Base-by-base conservation (phyloP, 2,329 filamentous ascomycete species). In the Alternaria brassicicola region DNA sequence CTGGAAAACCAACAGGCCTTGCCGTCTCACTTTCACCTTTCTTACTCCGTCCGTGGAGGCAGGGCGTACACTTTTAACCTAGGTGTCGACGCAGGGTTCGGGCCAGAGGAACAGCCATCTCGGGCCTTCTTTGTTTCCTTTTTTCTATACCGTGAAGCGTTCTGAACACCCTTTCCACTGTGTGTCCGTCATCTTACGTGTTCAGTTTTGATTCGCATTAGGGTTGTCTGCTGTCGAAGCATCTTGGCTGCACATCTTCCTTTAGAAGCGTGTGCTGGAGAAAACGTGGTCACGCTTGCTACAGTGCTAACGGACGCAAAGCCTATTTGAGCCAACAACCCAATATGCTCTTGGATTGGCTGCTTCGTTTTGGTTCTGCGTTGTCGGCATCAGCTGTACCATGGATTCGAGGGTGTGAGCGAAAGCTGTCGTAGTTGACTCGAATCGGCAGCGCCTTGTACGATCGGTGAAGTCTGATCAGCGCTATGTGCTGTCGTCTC, bases 61-160 rank as follows among this genome's bases (percentile, higher is more conserved):
- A 35, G 30, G 30, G 19, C 30, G 21, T 19, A n/a, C 19, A 7
- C 19, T 35, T 25, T 33, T 33, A 23, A 23, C 30, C 7, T 47
- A 17, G 13, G 5, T 47, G 45, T 42, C 28, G 43, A 26, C n/a
- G 36, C 30, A 49, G 21, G 35, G 6, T 9, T 38, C 13, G 30
- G 39, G 48, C 21, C 38, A 39, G 54, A 35, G 41, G 15, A 17
- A 19, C 42, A 46, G 10, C 21, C 25, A 35, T 26, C 33, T 57
- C 54, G 54, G 54, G 48, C 48, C 33, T 57, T 52, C 15, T 57
- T 39, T 57, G 15, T 25, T 43, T 42, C 55, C 51, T 57, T 49
- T 57, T 49, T 45, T 55, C 23, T 26, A 31, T 25, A 9, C 48
- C 25, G 10, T 31, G 38, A 43, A 28, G 51, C 31, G n/a, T 42